A percentile compares a stretch with the other conserved stretches of the same genome.
These are phyloP conservation scores for Penicillium fuscoglaucum DNA, from an alignment of 2,329 filamentous ascomycete genomes.

Conservation along the genomic window DNA sequence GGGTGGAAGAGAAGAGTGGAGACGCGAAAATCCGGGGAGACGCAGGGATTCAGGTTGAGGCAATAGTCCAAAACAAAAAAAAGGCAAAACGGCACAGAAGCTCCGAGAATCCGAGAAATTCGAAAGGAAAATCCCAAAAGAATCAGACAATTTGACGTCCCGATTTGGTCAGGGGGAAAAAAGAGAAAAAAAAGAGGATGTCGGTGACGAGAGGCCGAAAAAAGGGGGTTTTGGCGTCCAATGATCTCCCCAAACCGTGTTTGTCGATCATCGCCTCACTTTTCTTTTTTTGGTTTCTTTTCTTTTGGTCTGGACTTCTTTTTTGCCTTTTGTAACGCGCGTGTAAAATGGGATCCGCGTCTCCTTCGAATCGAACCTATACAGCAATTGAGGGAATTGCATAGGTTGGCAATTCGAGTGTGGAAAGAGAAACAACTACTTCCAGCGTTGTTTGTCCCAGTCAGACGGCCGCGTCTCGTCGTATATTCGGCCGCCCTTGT, in stretches of 20 bases:
- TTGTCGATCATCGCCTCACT: constrained; percentile 22
- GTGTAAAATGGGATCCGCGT: constrained; percentile 16
- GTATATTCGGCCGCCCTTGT: constrained; percentile 39
- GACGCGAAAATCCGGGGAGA: constrained; percentile 14
- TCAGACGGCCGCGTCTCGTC: constrained; percentile 40
- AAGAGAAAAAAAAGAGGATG: neutral
- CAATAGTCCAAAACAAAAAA: neutral
- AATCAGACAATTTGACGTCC: neutral
- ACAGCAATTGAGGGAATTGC: neutral
- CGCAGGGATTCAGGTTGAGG: constrained; percentile 3
- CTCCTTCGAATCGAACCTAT: neutral
- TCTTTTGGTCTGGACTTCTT: constrained; percentile 1
- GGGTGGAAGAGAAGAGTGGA: constrained; percentile 9
- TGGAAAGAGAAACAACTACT: constrained; percentile 24
- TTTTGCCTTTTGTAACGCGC: constrained; percentile 12
- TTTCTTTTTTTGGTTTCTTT: neutral
- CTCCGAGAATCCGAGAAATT: neutral
- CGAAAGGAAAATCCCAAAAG: neutral
- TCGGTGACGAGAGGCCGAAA: constrained; percentile 15
- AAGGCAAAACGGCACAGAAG: neutral
- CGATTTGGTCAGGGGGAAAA: constrained; percentile 8
- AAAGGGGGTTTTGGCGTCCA: constrained; percentile 14
- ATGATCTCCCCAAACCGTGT: neutral
- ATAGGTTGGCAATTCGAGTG: neutral
- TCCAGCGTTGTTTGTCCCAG: constrained; percentile 43